Evolutionary conservation across 1,139 yeast genomes (phyloP), one percentile per base, ranked within the genome.

Genomic region (Chernovozyma aurita): DNA sequence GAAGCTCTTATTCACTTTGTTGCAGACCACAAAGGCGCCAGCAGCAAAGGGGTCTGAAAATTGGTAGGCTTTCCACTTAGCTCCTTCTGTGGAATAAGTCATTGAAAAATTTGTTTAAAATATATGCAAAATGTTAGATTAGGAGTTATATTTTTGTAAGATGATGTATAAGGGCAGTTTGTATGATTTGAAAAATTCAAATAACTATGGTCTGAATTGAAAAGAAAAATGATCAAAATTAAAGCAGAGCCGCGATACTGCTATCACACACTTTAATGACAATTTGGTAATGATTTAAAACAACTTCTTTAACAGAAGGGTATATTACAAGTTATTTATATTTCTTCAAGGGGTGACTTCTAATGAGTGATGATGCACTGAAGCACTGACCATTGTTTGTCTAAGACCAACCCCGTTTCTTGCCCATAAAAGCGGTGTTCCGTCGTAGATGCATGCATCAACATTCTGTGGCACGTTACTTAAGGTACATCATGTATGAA

Each of bases 1-100:
- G 39, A 74, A 72, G 21, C 49, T 45, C 36, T 63, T 61, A 28
- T 55, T 54, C 24, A 60, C 49, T 43, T 61, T 64, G 53, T 75
- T 72, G 49, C 78, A 70, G 18, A 78, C 80, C 33, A 57, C 55
- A 47, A 79, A 80, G 17, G 75, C 59, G 20, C 73, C 75, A 2
- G 80, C 73, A 9, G 85, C 81, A 48, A 77, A 78, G 1, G 86
- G 86, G 51, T 80, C 86, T 42, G 74, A 67, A 51, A 77, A 77
- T 49, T 78, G 82, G 53, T 76, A 79, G 2, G 85, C 85, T 41
- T 72, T 76, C 83, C 83, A 77, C 47, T 69, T 77, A 32, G 75
- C 59, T 21, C 63, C 54, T 30, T 74, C 78, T 4, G 72, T 55
- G 2, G 63, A 49, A 51, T 76, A 77, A 9, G 60, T 59, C 74